Evolutionary conservation across 768 basidiomycete species (phyloP).

Genomic region (Strobilomyces confusus): DNA sequence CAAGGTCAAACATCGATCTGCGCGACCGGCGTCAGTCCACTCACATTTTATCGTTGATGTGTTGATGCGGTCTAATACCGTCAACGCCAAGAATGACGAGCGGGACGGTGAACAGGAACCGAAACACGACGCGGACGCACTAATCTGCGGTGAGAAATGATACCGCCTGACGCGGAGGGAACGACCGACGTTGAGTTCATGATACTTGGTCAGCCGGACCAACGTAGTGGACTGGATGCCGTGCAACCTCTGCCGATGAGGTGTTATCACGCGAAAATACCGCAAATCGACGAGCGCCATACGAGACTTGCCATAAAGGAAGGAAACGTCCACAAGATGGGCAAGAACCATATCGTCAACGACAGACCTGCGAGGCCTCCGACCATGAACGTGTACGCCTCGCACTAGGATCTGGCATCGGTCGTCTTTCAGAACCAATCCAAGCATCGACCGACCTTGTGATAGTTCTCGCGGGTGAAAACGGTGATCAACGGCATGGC

Average conservation of each 20-base stretch:
- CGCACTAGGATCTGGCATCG: constrained; percentile 42
- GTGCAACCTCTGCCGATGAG: constrained; percentile 44
- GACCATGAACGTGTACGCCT: constrained; percentile 65
- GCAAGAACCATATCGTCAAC: constrained; percentile 71
- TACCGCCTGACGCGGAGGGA: background rate
- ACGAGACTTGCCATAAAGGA: constrained; percentile 60
- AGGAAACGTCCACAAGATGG: constrained; percentile 70
- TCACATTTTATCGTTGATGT: constrained; percentile 61
- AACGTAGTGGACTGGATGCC: constrained; percentile 64
- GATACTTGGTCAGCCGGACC: constrained; percentile 71
- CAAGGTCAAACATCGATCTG: background rate
- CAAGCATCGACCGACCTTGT: constrained; percentile 43
- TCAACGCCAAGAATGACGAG: constrained; percentile 65
- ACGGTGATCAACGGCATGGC: constrained; percentile 72
- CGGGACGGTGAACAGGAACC: constrained; percentile 67
- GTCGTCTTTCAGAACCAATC: background rate
- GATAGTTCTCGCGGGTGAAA: constrained; percentile 53
- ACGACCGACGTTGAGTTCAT: constrained; percentile 70
- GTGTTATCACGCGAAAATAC: background rate
- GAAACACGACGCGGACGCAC: constrained; percentile 69
- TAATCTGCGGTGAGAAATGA: constrained; percentile 23
- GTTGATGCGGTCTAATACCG: constrained; percentile 57
- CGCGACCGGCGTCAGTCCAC: background rate
- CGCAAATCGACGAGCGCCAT: constrained; percentile 19
- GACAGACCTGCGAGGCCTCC: constrained; percentile 67